Conservation (phyloP, 345 rosid genomes). For the Gossypium thurberi region DNA sequence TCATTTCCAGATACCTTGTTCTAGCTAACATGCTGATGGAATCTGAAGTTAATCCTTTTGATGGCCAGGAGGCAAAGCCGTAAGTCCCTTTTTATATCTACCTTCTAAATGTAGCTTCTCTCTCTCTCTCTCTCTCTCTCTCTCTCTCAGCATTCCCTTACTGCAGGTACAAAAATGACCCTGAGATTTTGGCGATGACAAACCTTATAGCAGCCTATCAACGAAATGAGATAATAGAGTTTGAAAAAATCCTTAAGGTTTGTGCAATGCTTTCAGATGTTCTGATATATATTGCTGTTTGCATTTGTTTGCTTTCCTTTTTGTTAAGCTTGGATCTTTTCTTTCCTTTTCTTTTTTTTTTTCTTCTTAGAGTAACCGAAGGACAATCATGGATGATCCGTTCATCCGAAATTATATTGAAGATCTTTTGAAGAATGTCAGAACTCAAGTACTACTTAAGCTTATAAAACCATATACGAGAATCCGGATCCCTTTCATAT, state of each 20-base stretch:
- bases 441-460: conserved; percentile 96
- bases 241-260: conserved; percentile 97
- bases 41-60: conserved; percentile 99
- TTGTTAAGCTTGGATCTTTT: background rate
- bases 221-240: conserved; percentile 92
- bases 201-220: conserved; percentile 96
- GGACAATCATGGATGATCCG: conserved; percentile 96
- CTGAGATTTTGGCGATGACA: conserved; percentile 98
- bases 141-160: conserved; percentile 4
- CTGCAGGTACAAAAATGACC: conserved; percentile 90
- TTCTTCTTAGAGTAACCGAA: conserved; percentile 59
- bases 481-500: conserved; percentile 86
- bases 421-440: conserved; percentile 92
- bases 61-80: conserved; percentile 99
- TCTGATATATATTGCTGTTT: background rate
- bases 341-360: background rate
- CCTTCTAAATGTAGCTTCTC: conserved; percentile 3
- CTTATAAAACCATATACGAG: conserved; percentile 95
- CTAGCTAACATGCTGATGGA: conserved; percentile 99
- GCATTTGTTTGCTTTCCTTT: background rate
- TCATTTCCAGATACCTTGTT: conserved; percentile 68
- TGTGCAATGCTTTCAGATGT: background rate
- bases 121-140: background rate
- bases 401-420: conserved; percentile 95
- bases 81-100: conserved; percentile 34